These are phyloP conservation scores for Cryptosporidium baileyi DNA, from an alignment of 169 alveolate species.

Conservation along the genomic window DNA sequence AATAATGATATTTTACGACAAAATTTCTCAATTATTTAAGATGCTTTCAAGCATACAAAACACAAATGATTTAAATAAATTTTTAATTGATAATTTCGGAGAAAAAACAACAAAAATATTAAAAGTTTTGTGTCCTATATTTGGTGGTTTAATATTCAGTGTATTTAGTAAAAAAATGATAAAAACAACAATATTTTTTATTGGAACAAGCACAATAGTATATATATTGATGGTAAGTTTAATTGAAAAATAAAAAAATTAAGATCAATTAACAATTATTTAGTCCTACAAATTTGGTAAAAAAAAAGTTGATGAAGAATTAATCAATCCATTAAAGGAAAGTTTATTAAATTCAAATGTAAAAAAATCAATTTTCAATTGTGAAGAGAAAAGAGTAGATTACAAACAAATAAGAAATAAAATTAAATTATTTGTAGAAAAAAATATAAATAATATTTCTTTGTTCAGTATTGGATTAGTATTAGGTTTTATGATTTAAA, in stretches of 20 bases:
- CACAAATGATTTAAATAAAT: not conserved
- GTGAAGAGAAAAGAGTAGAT: not conserved
- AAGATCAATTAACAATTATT: not conserved
- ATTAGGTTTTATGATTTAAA: conserved; percentile 28
- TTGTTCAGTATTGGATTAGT: conserved; percentile 38
- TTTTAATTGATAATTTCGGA: conserved; percentile 3
- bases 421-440: conserved; percentile 18
- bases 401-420: conserved; percentile 26
- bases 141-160: conserved; percentile 13
- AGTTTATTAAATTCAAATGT: conserved; percentile 6
- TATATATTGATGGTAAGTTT: conserved; percentile 56
- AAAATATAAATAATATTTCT: conserved; percentile 15
- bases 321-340: conserved; percentile 48
- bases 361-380: conserved; percentile 29
- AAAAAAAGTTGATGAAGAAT: conserved; percentile 8
- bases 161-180: conserved; percentile 1
- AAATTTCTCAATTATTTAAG: no score
- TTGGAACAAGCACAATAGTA: conserved; percentile 17
- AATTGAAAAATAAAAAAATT: not conserved
- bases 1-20: no score
- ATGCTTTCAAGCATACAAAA: not conserved
- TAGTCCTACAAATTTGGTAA: not conserved
- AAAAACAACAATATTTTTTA: conserved; percentile 38
- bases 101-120: conserved; percentile 21
- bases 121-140: conserved; percentile 9